These are phyloP conservation scores for Plasmodium gallinaceum DNA, from an alignment of 169 alveolate genomes.

Conservation along the genomic window DNA sequence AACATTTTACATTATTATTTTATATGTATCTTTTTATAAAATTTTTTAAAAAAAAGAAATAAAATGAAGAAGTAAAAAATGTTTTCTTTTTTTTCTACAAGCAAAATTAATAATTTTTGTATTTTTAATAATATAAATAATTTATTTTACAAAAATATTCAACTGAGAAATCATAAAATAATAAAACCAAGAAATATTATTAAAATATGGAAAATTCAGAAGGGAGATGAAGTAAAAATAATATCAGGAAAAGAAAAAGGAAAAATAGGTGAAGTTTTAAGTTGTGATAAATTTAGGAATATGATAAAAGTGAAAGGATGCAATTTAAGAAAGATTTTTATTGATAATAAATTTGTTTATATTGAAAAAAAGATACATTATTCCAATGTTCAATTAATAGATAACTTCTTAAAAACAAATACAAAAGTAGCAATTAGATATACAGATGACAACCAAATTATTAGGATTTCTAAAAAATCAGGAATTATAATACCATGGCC, in stretches of 20 bases:
- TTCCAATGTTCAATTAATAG: constrained; percentile 91
- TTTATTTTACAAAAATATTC: constrained; percentile 32
- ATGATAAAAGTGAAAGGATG: constrained; percentile 91
- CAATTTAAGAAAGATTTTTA: constrained; percentile 84
- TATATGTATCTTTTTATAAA: neutral
- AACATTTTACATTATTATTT: neutral
- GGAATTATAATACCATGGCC: constrained; percentile 94
- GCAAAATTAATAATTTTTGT: constrained; percentile 1
- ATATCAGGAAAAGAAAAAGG: constrained; percentile 91
- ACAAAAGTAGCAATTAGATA: constrained; percentile 78
- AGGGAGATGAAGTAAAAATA: constrained; percentile 91
- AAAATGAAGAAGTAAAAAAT: constrained; percentile 29
- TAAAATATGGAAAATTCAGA: constrained; percentile 87
- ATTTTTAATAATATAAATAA: constrained; percentile 16
- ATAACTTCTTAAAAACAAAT: constrained; percentile 80
- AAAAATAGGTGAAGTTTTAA: constrained; percentile 87
- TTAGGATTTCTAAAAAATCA: constrained; percentile 89
- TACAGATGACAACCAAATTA: constrained; percentile 70
- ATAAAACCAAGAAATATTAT: constrained; percentile 83
- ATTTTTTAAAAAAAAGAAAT: neutral
- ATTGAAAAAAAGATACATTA: constrained; percentile 90
- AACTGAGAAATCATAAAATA: constrained; percentile 82
- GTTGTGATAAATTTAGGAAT: constrained; percentile 87
- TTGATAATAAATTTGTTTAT: constrained; percentile 83
- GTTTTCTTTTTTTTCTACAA: constrained; percentile 31